Percentiles rank a stretch among this genome's conserved stretches.
Evolutionary conservation across 139 green algal genomes (phyloP).

Genomic region (Yamagishiella unicocca): DNA sequence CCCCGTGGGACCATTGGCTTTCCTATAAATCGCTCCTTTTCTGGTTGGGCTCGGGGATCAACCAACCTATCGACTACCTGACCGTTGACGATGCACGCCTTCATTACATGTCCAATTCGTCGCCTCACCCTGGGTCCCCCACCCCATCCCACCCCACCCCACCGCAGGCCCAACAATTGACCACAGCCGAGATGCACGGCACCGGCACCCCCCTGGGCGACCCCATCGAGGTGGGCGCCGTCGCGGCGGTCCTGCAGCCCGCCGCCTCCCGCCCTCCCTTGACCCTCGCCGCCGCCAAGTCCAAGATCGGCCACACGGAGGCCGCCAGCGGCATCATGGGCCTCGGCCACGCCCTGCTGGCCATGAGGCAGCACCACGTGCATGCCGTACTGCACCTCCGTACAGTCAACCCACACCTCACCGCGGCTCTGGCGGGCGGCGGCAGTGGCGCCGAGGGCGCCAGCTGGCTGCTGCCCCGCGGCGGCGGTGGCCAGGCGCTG

Average conservation of each 20-base stretch:
- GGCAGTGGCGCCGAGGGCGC: not conserved
- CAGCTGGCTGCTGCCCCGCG: constrained; percentile 42
- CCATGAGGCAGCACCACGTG: not conserved
- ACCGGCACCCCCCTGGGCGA: constrained; percentile 86
- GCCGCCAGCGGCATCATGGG: constrained; percentile 82
- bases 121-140: no score
- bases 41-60: no score
- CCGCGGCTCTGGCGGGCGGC: constrained; percentile 49
- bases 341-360: constrained; percentile 65
- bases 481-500: not conserved
- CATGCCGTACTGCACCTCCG: constrained; percentile 76
- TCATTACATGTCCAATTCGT: no score
- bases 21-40: no score
- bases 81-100: no score
- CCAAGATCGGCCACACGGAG: constrained; percentile 90
- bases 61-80: no score
- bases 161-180: constrained; percentile 15
- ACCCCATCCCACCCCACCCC: no score
- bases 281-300: constrained; percentile 75
- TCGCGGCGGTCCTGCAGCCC: constrained; percentile 46
- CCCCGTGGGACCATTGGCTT: no score
- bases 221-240: constrained; percentile 78
- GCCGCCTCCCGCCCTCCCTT: constrained; percentile 48
- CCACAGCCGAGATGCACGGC: constrained; percentile 69
- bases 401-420: constrained; percentile 72